These are phyloP conservation scores for Chaetomium globosum DNA, from an alignment of 2,329 filamentous ascomycete species.

Conservation along the genomic window DNA sequence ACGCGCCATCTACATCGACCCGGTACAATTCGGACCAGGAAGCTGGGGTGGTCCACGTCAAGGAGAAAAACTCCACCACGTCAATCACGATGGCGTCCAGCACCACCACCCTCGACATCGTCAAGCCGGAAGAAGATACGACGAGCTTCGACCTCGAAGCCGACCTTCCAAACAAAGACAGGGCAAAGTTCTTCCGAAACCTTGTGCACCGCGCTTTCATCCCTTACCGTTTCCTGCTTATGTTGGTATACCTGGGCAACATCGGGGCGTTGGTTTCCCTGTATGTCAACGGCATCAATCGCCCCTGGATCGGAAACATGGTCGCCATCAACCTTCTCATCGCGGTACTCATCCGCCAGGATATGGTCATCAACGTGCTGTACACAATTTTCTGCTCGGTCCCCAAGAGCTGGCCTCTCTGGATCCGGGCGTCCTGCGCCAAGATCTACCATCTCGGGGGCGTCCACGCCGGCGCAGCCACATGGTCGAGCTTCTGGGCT, in stretches of 20 bases:
- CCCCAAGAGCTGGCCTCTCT: constrained; percentile 42
- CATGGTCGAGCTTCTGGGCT: constrained; percentile 56
- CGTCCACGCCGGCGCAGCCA: constrained; percentile 54
- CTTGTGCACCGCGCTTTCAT: constrained; percentile 9
- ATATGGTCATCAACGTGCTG: constrained; percentile 55
- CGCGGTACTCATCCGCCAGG: constrained; percentile 55
- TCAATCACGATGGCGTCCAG: background rate
- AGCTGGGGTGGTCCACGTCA: background rate
- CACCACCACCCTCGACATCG: background rate
- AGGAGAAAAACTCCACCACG: background rate
- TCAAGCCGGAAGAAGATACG: background rate
- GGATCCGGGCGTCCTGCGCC: constrained; percentile 49
- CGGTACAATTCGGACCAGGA: background rate
- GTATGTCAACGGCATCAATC: constrained; percentile 22
- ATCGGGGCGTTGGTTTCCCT: constrained; percentile 35
- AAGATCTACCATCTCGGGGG: constrained; percentile 59
- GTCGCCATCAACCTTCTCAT: constrained; percentile 47
- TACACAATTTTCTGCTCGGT: constrained; percentile 47
- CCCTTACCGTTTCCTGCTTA: constrained; percentile 47
- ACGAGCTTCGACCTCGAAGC: background rate
- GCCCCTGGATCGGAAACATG: constrained; percentile 36
- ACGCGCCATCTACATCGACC: background rate
- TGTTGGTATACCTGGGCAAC: constrained; percentile 47
- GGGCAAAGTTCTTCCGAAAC: constrained; percentile 7
- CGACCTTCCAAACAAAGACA: background rate